Conservation (phyloP, 2,329 filamentous ascomycete species). For the Colletotrichum gigasporum region DNA sequence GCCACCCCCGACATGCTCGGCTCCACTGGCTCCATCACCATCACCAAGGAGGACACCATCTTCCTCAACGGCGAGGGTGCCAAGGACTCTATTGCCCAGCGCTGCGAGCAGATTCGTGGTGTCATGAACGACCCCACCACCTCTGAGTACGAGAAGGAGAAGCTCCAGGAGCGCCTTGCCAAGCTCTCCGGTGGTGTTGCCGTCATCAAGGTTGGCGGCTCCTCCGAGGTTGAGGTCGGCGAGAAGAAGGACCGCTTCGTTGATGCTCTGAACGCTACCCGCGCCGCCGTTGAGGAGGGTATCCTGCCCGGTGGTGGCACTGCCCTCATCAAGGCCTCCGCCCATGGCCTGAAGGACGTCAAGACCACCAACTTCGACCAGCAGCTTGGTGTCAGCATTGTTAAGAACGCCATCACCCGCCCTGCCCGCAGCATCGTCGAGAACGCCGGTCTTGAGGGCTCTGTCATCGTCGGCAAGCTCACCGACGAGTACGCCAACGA, state of each 20-base stretch:
- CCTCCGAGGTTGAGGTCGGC: constrained; percentile 97
- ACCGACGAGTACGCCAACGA: constrained; percentile 90
- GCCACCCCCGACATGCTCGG: constrained; percentile 95
- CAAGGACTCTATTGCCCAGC: constrained; percentile 93
- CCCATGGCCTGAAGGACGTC: constrained; percentile 83
- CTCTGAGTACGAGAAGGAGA: constrained; percentile 99
- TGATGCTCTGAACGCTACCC: constrained; percentile 96
- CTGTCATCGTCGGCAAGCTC: constrained; percentile 97
- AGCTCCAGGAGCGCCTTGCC: constrained; percentile 98
- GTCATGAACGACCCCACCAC: constrained; percentile 94
- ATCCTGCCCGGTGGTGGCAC: constrained; percentile 99
- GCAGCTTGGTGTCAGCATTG: constrained; percentile 95
- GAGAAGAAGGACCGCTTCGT: constrained; percentile 99
- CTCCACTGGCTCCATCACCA: constrained; percentile 97
- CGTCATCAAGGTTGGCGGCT: constrained; percentile 98
- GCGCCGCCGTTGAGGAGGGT: constrained; percentile 97
- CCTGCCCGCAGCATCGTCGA: constrained; percentile 96
- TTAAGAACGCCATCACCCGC: constrained; percentile 97
- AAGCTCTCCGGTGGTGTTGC: constrained; percentile 99
- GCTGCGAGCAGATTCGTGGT: constrained; percentile 98
- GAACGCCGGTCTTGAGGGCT: constrained; percentile 96
- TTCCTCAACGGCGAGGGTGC: constrained; percentile 95
- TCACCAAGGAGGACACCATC: constrained; percentile 99
- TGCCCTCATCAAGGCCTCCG: constrained; percentile 95
- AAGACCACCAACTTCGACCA: constrained; percentile 98